Conservation (phyloP, 192 early-diverging fungal species). For the Coemansia sp. region DNA sequence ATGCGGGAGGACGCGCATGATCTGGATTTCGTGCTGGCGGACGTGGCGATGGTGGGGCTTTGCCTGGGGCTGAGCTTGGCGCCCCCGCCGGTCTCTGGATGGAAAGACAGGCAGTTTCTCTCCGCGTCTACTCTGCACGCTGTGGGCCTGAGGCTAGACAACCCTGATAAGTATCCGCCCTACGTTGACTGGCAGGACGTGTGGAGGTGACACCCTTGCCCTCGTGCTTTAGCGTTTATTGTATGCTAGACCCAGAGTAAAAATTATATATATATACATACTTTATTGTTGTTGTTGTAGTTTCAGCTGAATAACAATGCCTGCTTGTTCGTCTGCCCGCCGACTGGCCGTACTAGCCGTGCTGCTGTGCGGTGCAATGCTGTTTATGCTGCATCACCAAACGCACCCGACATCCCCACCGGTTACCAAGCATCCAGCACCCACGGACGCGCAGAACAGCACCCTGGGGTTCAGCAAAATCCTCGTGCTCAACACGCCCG, state of each 20-base stretch:
- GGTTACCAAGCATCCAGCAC: no score
- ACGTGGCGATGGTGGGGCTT: constrained; percentile 18
- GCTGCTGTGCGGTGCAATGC: no score
- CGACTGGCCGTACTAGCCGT: no score
- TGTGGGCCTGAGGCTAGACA: constrained; percentile 16
- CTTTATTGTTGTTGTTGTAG: no score
- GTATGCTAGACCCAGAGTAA: background rate
- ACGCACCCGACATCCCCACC: no score
- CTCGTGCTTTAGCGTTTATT: background rate
- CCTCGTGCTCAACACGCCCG: constrained; percentile 31
- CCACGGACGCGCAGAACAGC: constrained; percentile 11
- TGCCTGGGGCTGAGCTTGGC: constrained; percentile 23
- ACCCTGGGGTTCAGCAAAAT: constrained; percentile 48
- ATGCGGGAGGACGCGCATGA: constrained; percentile 15
- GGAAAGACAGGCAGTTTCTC: constrained; percentile 7
- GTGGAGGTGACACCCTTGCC: constrained; percentile 2
- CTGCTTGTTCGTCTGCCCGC: no score
- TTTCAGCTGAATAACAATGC: no score
- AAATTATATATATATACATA: background rate
- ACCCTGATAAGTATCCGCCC: constrained; percentile 20
- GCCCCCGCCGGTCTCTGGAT: constrained; percentile 18
- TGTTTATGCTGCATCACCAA: no score
- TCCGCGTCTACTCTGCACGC: constrained; percentile 13
- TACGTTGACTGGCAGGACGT: constrained; percentile 15
- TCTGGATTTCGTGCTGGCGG: constrained; percentile 29